Evolutionary conservation across 805 yeast genomes (phyloP).

Genomic region (Grigorovia yakushimaensis): DNA sequence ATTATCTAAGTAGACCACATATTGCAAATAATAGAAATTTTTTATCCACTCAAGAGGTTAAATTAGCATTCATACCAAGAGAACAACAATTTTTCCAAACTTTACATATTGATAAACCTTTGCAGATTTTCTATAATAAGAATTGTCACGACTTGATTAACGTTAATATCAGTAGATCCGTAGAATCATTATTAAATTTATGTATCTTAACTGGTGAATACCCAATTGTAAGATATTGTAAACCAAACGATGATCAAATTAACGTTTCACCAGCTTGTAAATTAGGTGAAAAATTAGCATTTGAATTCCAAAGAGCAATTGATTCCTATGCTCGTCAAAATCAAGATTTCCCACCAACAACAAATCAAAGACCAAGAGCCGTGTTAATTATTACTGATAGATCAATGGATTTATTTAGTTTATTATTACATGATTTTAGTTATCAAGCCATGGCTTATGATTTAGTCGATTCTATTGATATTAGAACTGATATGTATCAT

Average conservation of each 20-base stretch:
- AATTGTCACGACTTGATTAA: constrained; percentile 53
- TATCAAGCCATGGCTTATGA: constrained; percentile 92
- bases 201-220: constrained; percentile 79
- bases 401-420: constrained; percentile 72
- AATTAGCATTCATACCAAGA: constrained; percentile 48
- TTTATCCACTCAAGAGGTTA: constrained; percentile 32
- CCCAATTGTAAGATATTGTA: constrained; percentile 68
- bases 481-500: constrained; percentile 36
- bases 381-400: constrained; percentile 73
- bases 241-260: constrained; percentile 41
- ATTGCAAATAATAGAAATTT: constrained; percentile 6
- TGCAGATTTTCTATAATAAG: constrained; percentile 63
- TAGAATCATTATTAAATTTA: constrained; percentile 55
- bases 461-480: constrained; percentile 37
- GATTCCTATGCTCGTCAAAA: constrained; percentile 68
- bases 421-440: constrained; percentile 78
- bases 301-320: constrained; percentile 55
- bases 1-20: background rate
- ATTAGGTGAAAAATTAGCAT: constrained; percentile 63
- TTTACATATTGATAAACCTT: constrained; percentile 50
- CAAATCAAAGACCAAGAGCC: constrained; percentile 53
- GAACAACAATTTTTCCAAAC: constrained; percentile 60
- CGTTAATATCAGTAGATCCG: constrained; percentile 47
- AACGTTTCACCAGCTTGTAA: constrained; percentile 44
- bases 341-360: constrained; percentile 50